A percentile compares a stretch with the other conserved stretches of the same genome.
These are phyloP conservation scores for Neurospora sp. DNA, from an alignment of 495 filamentous ascomycete species.

Conservation along the genomic window DNA sequence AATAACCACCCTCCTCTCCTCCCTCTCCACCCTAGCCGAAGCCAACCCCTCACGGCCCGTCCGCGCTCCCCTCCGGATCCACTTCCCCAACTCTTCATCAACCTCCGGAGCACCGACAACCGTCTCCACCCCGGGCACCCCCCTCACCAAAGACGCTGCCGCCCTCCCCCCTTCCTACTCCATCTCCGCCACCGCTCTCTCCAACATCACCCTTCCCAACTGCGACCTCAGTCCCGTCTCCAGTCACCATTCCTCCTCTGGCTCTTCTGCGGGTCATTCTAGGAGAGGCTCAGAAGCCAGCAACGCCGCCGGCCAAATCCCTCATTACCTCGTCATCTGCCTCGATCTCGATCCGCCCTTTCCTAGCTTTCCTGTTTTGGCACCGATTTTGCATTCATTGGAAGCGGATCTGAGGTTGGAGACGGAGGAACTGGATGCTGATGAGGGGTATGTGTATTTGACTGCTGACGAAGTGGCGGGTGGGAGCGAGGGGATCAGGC, in stretches of 20 bases:
- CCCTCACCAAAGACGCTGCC: conserved; percentile 7
- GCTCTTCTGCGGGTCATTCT: background rate
- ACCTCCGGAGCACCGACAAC: background rate
- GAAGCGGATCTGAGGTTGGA: conserved; percentile 26
- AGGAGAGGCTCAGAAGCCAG: background rate
- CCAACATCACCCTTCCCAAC: conserved; percentile 13
- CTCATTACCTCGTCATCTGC: conserved; percentile 33
- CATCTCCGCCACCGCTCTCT: conserved; percentile 11
- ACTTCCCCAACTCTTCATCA: conserved; percentile 9
- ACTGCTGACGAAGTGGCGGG: background rate
- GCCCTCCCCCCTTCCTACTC: conserved; percentile 12
- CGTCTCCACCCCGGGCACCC: conserved; percentile 7
- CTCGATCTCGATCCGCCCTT: conserved; percentile 47
- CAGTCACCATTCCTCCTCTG: conserved; percentile 5
- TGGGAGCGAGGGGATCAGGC: conserved; percentile 1
- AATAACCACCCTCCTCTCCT: conserved; percentile 8
- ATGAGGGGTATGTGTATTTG: conserved; percentile 12
- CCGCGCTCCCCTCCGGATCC: conserved; percentile 14
- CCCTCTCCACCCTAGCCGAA: conserved; percentile 9
- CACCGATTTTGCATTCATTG: conserved; percentile 38
- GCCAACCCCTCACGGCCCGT: background rate
- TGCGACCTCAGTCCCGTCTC: conserved; percentile 5
- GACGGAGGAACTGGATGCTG: conserved; percentile 1
- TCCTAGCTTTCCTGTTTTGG: conserved; percentile 37
- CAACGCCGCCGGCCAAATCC: background rate